A percentile compares a stretch with the other conserved stretches of the same genome.
Evolutionary conservation across 495 filamentous ascomycete species (phyloP).

Genomic region (Neurospora sp.): DNA sequence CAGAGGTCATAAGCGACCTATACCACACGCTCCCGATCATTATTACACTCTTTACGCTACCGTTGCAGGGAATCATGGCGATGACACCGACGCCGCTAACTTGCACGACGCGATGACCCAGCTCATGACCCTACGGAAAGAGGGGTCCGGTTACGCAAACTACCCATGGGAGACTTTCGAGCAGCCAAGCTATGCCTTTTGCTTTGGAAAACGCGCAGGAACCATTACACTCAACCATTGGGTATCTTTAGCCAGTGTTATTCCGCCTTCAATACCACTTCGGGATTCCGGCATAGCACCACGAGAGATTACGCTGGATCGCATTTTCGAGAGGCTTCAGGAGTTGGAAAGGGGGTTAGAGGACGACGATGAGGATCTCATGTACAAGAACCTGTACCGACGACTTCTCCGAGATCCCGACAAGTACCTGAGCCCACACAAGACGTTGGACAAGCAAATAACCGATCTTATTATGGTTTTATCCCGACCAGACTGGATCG

Average conservation of each 20-base stretch:
- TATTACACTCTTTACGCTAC: constrained; percentile 42
- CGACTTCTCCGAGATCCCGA: constrained; percentile 43
- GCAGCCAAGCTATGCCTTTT: constrained; percentile 53
- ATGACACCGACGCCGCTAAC: constrained; percentile 34
- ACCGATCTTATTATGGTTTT: constrained; percentile 56
- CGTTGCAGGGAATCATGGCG: constrained; percentile 33
- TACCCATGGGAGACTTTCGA: constrained; percentile 57
- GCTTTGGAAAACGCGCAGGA: constrained; percentile 46
- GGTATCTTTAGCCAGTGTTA: constrained; percentile 38
- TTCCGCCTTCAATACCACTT: constrained; percentile 37
- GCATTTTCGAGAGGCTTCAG: constrained; percentile 44
- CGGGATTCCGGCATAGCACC: constrained; percentile 41
- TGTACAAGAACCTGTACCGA: constrained; percentile 45
- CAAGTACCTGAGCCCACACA: constrained; percentile 38
- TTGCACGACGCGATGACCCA: constrained; percentile 39
- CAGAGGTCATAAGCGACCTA: constrained; percentile 34
- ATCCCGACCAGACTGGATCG: constrained; percentile 53
- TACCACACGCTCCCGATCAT: constrained; percentile 38
- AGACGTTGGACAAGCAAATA: constrained; percentile 55
- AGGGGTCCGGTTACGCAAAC: constrained; percentile 23
- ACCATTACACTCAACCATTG: constrained; percentile 54
- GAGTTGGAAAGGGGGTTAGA: constrained; percentile 47
- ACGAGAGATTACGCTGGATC: constrained; percentile 41
- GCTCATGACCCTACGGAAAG: constrained; percentile 36
- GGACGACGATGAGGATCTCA: constrained; percentile 42